Conservation (phyloP, 306 rosid genomes). For the Cicer yamashitae region DNA sequence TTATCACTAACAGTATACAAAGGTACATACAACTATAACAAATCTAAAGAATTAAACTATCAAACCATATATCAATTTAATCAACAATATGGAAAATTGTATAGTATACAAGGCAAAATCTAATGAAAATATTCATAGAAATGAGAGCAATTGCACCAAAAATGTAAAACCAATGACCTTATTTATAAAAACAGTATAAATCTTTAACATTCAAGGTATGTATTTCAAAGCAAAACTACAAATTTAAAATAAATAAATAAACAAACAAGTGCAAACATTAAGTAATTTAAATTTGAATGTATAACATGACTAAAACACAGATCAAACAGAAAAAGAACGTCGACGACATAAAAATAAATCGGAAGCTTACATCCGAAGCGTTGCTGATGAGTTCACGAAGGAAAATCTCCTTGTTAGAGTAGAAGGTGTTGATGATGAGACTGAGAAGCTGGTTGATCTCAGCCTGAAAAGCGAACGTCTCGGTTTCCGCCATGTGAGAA, state of each 20-base stretch:
- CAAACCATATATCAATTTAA: not conserved
- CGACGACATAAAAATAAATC: fast-evolving
- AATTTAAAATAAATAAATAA: not conserved
- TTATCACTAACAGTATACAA: not conserved
- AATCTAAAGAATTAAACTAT: not conserved
- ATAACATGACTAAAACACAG: not conserved
- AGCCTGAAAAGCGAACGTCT: constrained; percentile 94
- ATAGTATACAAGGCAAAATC: not conserved
- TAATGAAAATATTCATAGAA: no score
- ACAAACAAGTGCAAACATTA: not conserved
- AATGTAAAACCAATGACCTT: not conserved
- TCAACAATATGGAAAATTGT: not conserved
- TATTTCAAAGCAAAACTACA: not conserved
- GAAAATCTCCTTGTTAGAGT: constrained; percentile 97
- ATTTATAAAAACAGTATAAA: no score
- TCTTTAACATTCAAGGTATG: no score
- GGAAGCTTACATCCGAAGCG: constrained; percentile 71
- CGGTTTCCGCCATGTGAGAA: constrained; percentile 64
- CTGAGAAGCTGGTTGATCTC: constrained; percentile 98
- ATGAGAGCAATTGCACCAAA: not conserved
- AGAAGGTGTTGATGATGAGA: constrained; percentile 92
- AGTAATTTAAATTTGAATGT: not conserved
- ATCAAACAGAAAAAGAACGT: not conserved
- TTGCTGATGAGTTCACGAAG: constrained; percentile 92
- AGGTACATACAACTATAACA: not conserved